Conservation (phyloP, 768 basidiomycete species). For the Suillus lakei region DNA sequence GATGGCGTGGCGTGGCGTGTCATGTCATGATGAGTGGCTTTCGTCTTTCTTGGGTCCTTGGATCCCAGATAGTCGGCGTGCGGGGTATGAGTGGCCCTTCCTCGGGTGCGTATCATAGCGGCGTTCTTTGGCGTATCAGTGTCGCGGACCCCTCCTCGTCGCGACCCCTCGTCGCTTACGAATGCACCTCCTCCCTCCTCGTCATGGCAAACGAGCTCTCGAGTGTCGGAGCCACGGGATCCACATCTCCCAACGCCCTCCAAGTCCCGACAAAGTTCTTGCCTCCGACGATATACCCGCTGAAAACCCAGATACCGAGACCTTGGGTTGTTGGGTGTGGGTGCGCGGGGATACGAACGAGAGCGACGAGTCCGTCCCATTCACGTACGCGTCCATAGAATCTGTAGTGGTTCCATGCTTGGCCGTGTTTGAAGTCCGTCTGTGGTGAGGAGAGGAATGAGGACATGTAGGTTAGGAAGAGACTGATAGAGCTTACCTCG, state of each 20-base stretch:
- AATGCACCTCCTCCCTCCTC: neutral
- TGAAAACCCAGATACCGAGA: constrained; percentile 52
- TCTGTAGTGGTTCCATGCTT: constrained; percentile 52
- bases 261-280: constrained; percentile 75
- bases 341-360: constrained; percentile 45
- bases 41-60: neutral
- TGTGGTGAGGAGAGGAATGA: constrained; percentile 28
- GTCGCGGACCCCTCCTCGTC: neutral
- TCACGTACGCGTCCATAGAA: constrained; percentile 58
- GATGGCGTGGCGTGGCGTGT: neutral
- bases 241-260: constrained; percentile 50
- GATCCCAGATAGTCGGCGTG: neutral
- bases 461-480: neutral
- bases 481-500: constrained; percentile 42
- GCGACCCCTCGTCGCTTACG: neutral
- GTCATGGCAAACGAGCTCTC: constrained; percentile 72
- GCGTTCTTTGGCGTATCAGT: too few species aligned
- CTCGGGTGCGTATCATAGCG: neutral
- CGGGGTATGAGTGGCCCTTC: neutral
- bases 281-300: constrained; percentile 71
- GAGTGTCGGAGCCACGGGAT: constrained; percentile 52
- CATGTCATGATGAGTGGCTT: neutral
- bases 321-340: constrained; percentile 1
- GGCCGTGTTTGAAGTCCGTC: constrained; percentile 53
- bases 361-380: constrained; percentile 64